Conservation (phyloP, 2,329 filamentous ascomycete genomes). For the Arthrobotrys musiformis region DNA sequence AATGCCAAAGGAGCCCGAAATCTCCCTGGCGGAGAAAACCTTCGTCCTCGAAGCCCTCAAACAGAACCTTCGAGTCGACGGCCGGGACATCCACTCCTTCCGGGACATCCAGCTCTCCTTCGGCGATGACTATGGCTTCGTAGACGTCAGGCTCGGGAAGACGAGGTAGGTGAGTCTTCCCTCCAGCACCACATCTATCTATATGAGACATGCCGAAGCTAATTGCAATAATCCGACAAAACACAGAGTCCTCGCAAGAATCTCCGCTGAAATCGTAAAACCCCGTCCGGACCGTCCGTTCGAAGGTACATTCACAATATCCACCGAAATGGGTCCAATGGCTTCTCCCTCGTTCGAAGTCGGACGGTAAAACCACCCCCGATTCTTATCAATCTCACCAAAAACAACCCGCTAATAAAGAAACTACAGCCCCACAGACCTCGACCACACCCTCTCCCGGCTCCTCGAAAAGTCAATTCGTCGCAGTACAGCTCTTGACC, state of each 20-base stretch:
- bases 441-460: constrained; percentile 85
- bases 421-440: constrained; percentile 76
- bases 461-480: constrained; percentile 94
- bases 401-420: constrained; percentile 30
- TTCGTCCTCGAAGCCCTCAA: constrained; percentile 86
- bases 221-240: neutral
- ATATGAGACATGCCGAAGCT: neutral
- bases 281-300: constrained; percentile 90
- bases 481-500: constrained; percentile 89
- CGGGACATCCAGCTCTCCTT: constrained; percentile 81
- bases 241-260: constrained; percentile 83
- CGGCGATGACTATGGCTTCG: constrained; percentile 89
- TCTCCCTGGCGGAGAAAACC: constrained; percentile 85
- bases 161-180: constrained; percentile 73
- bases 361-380: constrained; percentile 70
- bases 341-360: constrained; percentile 89
- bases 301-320: constrained; percentile 93
- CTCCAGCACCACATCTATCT: neutral
- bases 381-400: constrained; percentile 33
- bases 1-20: constrained; percentile 93
- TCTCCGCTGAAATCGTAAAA: constrained; percentile 86
- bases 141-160: constrained; percentile 86
- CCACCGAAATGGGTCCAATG: constrained; percentile 91
- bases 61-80: constrained; percentile 84
- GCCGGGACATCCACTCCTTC: constrained; percentile 81